Conservation (phyloP, 2,329 filamentous ascomycete genomes). For the Aspergillus sp. region DNA sequence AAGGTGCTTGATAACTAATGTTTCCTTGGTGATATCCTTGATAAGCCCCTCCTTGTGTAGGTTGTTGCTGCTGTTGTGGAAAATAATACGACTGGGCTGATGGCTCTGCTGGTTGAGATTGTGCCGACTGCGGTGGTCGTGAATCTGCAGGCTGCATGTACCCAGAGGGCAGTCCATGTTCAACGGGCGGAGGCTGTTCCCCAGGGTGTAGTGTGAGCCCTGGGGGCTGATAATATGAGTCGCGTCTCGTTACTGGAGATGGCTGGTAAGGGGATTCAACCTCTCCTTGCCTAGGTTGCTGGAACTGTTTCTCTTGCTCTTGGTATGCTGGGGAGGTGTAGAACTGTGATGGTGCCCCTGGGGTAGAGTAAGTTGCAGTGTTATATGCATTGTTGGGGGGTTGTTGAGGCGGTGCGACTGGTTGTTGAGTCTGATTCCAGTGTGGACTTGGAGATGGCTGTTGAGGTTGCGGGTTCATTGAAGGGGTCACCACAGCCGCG, state of each 20-base stretch:
- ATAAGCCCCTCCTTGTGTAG: slow-evolving; percentile 11
- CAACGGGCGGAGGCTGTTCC: slow-evolving; percentile 17
- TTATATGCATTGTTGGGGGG: slow-evolving; percentile 17
- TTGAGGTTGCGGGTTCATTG: slow-evolving; percentile 19
- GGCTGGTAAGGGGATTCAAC: slow-evolving; percentile 20
- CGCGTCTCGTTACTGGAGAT: slow-evolving; percentile 22
- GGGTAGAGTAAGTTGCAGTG: slow-evolving; percentile 17
- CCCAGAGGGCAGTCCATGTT: slow-evolving; percentile 17
- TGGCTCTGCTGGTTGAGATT: slow-evolving; percentile 17
- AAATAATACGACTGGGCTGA: slow-evolving; percentile 22
- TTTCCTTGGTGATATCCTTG: slow-evolving; percentile 16
- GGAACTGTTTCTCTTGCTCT: slow-evolving; percentile 20
- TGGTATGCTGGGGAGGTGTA: slow-evolving; percentile 18
- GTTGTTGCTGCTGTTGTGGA: slow-evolving; percentile 17
- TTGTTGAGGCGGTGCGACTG: slow-evolving; percentile 22
- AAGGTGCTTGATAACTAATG: slow-evolving; percentile 16
- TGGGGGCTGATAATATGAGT: slow-evolving; percentile 26
- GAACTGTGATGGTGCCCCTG: slow-evolving; percentile 17
- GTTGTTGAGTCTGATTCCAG: slow-evolving; percentile 24
- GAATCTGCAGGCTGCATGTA: slow-evolving; percentile 19
- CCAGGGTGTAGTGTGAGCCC: slow-evolving; percentile 17
- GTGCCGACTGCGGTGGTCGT: slow-evolving; percentile 14
- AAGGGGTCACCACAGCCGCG: slow-evolving; percentile 20
- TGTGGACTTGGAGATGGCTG: slow-evolving; percentile 16
- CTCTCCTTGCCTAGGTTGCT: slow-evolving; percentile 19